phyloP scores from a whole-genome alignment of 495 filamentous ascomycete species.

The Lasiosphaeris hirsuta region DNA sequence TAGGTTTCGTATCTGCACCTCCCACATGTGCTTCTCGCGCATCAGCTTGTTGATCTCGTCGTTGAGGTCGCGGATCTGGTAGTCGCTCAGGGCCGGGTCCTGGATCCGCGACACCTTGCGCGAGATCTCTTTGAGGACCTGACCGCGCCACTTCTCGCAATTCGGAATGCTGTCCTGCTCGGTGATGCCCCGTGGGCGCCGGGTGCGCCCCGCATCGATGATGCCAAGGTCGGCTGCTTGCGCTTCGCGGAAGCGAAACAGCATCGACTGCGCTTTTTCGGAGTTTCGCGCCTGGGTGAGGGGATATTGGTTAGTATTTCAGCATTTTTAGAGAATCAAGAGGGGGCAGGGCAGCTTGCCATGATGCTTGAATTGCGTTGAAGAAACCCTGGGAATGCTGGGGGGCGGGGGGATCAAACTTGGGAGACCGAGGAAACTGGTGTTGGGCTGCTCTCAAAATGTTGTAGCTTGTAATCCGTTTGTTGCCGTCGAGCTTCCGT shows the following conservation, averaged over 20 bases:
- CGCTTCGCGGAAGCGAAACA: constrained; percentile 97
- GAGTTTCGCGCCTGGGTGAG: constrained; percentile 64
- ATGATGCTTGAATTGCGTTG: constrained; percentile 22
- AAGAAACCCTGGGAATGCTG: neutral
- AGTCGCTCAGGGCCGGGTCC: constrained; percentile 82
- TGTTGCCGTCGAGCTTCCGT: too few relatives aligned
- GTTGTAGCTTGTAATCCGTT: too few relatives aligned
- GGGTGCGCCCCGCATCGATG: constrained; percentile 85
- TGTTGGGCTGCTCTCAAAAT: neutral
- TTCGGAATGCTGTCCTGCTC: constrained; percentile 75
- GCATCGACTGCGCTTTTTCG: constrained; percentile 99
- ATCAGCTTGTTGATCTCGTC: constrained; percentile 99
- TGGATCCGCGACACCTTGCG: constrained; percentile 96
- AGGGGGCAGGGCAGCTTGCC: constrained; percentile 14
- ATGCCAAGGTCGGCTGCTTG: constrained; percentile 96
- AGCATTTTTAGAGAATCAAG: neutral
- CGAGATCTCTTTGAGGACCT: constrained; percentile 94
- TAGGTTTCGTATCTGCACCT: constrained; percentile 88
- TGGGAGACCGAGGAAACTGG: too few relatives aligned
- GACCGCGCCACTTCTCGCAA: constrained; percentile 98
- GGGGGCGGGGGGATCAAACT: neutral
- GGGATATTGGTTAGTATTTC: constrained; percentile 9
- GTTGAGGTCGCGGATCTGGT: constrained; percentile 95
- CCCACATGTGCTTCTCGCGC: constrained; percentile 98
- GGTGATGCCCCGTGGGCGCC: constrained; percentile 86